Evolutionary conservation across 208 protist species (phyloP).

Genomic region (Leishmania guyanensis): DNA sequence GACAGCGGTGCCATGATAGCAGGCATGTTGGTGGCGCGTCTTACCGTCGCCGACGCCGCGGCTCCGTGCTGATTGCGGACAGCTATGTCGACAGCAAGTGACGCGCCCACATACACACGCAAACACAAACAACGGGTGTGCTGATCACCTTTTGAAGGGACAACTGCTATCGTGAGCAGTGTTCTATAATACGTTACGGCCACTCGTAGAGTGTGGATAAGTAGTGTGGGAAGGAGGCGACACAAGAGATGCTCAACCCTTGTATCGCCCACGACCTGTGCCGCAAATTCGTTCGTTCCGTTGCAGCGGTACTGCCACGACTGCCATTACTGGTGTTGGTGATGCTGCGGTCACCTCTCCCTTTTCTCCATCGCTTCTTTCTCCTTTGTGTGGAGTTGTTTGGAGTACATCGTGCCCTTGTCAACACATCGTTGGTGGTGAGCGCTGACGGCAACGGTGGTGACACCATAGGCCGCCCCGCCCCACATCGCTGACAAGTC

Average conservation of each 20-base stretch:
- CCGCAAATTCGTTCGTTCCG: neutral
- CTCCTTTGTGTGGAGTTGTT: neutral
- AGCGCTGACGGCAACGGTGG: neutral
- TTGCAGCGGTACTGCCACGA: neutral
- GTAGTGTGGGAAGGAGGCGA: too few relatives aligned
- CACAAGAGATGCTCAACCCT: neutral
- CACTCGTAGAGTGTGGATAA: neutral
- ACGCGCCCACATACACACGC: neutral
- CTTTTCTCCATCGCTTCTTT: neutral
- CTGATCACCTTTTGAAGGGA: neutral
- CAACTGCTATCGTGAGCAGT: neutral
- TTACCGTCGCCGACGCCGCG: constrained; percentile 12
- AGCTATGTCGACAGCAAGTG: constrained; percentile 38
- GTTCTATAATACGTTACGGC: neutral
- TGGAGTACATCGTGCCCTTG: neutral
- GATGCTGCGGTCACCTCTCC: neutral
- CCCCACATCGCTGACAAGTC: neutral
- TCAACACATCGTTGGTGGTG: neutral
- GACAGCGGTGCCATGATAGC: neutral
- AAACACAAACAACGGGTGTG: neutral
- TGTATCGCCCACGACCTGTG: too few relatives aligned
- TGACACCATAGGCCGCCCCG: neutral
- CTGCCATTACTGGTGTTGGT: neutral
- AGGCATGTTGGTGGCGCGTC: neutral
- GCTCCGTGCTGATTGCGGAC: constrained; percentile 54